Conservation (phyloP, 495 filamentous ascomycete species). For the Penicillium tannophilum region DNA sequence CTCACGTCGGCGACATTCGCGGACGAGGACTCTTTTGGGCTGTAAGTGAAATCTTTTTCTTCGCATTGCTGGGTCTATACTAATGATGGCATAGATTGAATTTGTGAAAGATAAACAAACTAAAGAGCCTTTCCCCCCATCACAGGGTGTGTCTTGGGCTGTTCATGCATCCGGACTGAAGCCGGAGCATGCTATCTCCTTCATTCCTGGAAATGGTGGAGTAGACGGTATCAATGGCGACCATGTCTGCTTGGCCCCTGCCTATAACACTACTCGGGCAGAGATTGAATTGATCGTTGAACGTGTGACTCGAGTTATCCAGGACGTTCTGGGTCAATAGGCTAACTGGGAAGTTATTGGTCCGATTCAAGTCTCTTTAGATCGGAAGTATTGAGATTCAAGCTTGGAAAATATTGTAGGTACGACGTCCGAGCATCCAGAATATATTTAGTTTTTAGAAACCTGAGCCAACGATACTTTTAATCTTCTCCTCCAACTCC, state of each 20-base stretch:
- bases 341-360: not conserved
- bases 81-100: slow-evolving; percentile 42
- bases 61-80: not conserved
- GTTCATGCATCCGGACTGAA: slow-evolving; percentile 55
- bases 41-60: slow-evolving; percentile 29
- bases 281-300: slow-evolving; percentile 63
- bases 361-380: not conserved
- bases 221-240: slow-evolving; percentile 69
- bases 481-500: not conserved
- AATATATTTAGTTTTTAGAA: not conserved
- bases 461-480: not conserved
- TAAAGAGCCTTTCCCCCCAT: slow-evolving; percentile 51
- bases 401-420: no score
- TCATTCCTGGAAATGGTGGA: slow-evolving; percentile 72
- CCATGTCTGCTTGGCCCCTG: slow-evolving; percentile 70
- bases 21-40: slow-evolving; percentile 58
- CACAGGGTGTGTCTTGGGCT: slow-evolving; percentile 37
- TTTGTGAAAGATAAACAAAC: slow-evolving; percentile 56
- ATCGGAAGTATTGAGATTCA: not conserved
- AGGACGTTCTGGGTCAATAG: slow-evolving; percentile 30
- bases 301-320: slow-evolving; percentile 32
- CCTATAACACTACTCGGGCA: slow-evolving; percentile 62
- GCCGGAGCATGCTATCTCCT: slow-evolving; percentile 56
- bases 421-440: not conserved
- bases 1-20: slow-evolving; percentile 55